Evolutionary conservation across 331 rosid species (phyloP).

Genomic region (Dryas integrifolia): DNA sequence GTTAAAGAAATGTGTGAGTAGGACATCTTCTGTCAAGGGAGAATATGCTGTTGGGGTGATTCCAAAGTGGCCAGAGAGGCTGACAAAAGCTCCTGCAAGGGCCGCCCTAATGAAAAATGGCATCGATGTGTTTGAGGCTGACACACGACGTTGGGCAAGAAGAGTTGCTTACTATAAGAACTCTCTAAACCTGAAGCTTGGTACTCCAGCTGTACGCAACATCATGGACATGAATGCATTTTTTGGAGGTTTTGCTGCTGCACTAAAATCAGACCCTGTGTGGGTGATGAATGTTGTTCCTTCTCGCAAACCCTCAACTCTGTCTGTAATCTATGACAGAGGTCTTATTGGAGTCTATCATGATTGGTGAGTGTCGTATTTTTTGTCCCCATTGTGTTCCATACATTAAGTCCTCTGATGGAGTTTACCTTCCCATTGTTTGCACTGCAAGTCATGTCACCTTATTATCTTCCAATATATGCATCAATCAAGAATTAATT

Average conservation of each 20-base stretch:
- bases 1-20: conserved; percentile 72
- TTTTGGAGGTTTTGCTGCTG: conserved; percentile 97
- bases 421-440: not conserved
- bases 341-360: conserved; percentile 94
- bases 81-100: conserved; percentile 62
- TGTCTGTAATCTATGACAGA: conserved; percentile 73
- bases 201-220: conserved; percentile 80
- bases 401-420: not conserved
- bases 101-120: conserved; percentile 62
- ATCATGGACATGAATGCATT: conserved; percentile 97
- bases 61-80: conserved; percentile 91
- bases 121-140: conserved; percentile 81
- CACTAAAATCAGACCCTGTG: conserved; percentile 70
- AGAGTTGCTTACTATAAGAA: conserved; percentile 71
- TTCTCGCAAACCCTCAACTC: conserved; percentile 66
- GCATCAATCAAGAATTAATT: not conserved
- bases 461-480: not conserved
- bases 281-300: conserved; percentile 99
- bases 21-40: conserved; percentile 61
- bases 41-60: conserved; percentile 67
- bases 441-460: not conserved
- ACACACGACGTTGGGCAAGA: conserved; percentile 84
- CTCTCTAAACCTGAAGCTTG: conserved; percentile 73
- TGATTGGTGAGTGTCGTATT: conserved; percentile 67
- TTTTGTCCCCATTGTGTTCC: conserved; percentile 1